These are phyloP conservation scores for Zoysia matrella DNA, from an alignment of 202 grass and related monocot species.

Conservation along the genomic window DNA sequence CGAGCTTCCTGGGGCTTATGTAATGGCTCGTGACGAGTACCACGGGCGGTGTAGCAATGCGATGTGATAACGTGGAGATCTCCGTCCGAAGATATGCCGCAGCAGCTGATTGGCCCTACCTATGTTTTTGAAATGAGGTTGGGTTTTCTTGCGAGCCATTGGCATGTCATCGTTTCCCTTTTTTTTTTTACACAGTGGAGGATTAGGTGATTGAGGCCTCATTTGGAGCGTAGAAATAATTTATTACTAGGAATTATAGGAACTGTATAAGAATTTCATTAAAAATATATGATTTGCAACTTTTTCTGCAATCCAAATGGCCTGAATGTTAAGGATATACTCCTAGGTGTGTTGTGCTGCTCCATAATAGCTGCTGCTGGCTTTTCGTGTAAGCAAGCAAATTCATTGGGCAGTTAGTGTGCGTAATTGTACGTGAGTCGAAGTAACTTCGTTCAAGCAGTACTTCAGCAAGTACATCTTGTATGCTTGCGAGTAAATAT, in stretches of 20 bases:
- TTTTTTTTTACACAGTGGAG: too few species aligned
- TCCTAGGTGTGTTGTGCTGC: not conserved
- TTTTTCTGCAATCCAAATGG: too few species aligned
- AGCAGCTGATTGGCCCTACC: not conserved
- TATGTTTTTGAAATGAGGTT: not conserved
- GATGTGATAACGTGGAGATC: slow-evolving; percentile 16
- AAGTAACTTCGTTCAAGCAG: slow-evolving; percentile 26
- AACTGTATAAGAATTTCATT: too few species aligned
- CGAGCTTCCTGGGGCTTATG: not conserved
- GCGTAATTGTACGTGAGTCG: not conserved
- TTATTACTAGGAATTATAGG: too few species aligned
- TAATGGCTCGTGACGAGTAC: not conserved
- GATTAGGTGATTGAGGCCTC: too few species aligned
- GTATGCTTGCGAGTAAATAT: slow-evolving; percentile 50
- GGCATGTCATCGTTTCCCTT: too few species aligned
- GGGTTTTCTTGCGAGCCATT: not conserved
- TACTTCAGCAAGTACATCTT: slow-evolving; percentile 29
- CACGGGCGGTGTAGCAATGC: slow-evolving; percentile 4
- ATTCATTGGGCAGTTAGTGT: slow-evolving; percentile 1
- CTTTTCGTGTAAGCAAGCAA: not conserved
- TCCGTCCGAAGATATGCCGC: not conserved
- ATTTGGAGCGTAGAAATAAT: too few species aligned
- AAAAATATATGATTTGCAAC: too few species aligned
- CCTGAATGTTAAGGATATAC: too few species aligned
- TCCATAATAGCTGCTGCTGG: not conserved